phyloP scores from a whole-genome alignment of 2,329 filamentous ascomycete genomes.

The Westerdykella ornata region DNA sequence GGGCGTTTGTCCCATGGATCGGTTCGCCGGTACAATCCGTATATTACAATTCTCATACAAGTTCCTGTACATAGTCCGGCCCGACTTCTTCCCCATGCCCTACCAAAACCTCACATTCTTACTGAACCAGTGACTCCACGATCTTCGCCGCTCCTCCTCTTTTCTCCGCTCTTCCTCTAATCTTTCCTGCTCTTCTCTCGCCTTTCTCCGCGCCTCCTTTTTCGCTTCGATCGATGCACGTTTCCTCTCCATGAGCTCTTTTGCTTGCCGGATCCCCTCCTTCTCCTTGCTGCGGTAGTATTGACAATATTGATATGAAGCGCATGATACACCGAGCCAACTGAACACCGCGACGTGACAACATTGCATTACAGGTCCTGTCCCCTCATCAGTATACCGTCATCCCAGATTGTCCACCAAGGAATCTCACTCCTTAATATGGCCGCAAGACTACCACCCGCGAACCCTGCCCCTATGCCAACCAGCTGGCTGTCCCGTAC shows the following conservation, averaged over 20 bases:
- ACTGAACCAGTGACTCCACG: conserved; percentile 33
- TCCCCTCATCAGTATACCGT: conserved; percentile 10
- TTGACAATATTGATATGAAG: conserved; percentile 79
- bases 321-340: conserved; percentile 63
- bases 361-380: conserved; percentile 57
- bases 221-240: conserved; percentile 47
- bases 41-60: conserved; percentile 12
- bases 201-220: conserved; percentile 40
- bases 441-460: conserved; percentile 64
- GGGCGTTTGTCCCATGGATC: not conserved
- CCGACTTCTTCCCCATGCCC: conserved; percentile 2
- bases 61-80: conserved; percentile 7
- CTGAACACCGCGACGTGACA: conserved; percentile 81
- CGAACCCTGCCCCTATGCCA: conserved; percentile 74
- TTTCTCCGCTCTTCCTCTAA: conserved; percentile 19
- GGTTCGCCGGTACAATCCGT: not conserved
- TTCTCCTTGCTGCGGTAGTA: conserved; percentile 66
- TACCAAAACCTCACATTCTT: conserved; percentile 36
- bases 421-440: conserved; percentile 62
- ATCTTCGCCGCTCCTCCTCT: conserved; percentile 32
- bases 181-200: conserved; percentile 40
- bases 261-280: conserved; percentile 74
- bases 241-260: conserved; percentile 73
- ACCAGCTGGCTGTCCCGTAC: conserved; percentile 74
- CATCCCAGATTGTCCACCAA: conserved; percentile 5